A percentile compares a stretch with the other conserved stretches of the same genome.
These are phyloP conservation scores for Phytophthora cajani DNA, from an alignment of 352 stramenopile species.

Conservation along the genomic window DNA sequence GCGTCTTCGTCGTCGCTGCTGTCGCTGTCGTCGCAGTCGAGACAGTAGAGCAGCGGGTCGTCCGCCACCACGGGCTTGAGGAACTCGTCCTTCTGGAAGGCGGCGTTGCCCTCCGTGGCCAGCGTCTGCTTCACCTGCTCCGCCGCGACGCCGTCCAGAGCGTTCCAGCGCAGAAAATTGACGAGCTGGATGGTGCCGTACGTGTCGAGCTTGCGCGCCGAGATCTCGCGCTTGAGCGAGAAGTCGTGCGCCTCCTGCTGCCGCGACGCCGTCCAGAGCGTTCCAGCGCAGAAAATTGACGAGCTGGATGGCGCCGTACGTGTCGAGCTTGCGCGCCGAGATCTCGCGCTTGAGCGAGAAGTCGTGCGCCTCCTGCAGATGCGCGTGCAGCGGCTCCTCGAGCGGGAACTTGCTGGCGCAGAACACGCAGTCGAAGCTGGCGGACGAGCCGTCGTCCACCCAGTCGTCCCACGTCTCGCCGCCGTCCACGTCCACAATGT, in stretches of 20 bases:
- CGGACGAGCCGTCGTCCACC: slow-evolving; percentile 66
- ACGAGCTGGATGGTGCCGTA: slow-evolving; percentile 84
- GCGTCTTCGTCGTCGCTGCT: slow-evolving; percentile 60
- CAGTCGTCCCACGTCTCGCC: slow-evolving; percentile 88
- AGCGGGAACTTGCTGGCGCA: slow-evolving; percentile 54
- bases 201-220: slow-evolving; percentile 62
- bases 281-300: slow-evolving; percentile 77
- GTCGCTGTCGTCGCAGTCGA: slow-evolving; percentile 63
- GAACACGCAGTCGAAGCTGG: slow-evolving; percentile 75
- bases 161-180: slow-evolving; percentile 73
- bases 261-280: slow-evolving; percentile 44
- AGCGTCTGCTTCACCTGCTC: slow-evolving; percentile 60
- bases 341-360: slow-evolving; percentile 75
- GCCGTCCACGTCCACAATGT: slow-evolving; percentile 36
- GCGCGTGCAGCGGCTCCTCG: slow-evolving; percentile 65
- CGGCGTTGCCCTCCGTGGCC: slow-evolving; percentile 43
- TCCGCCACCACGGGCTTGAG: slow-evolving; percentile 78
- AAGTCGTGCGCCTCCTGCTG: slow-evolving; percentile 70
- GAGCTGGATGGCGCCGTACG: slow-evolving; percentile 82
- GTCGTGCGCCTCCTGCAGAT: slow-evolving; percentile 56
- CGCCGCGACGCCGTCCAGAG: slow-evolving; percentile 41
- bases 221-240: slow-evolving; percentile 64
- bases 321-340: slow-evolving; percentile 60
- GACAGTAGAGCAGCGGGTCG: slow-evolving; percentile 85
- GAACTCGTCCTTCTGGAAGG: slow-evolving; percentile 75